Base-by-base conservation (phyloP, 208 protist species). In the Wallacemonas collosoma region DNA sequence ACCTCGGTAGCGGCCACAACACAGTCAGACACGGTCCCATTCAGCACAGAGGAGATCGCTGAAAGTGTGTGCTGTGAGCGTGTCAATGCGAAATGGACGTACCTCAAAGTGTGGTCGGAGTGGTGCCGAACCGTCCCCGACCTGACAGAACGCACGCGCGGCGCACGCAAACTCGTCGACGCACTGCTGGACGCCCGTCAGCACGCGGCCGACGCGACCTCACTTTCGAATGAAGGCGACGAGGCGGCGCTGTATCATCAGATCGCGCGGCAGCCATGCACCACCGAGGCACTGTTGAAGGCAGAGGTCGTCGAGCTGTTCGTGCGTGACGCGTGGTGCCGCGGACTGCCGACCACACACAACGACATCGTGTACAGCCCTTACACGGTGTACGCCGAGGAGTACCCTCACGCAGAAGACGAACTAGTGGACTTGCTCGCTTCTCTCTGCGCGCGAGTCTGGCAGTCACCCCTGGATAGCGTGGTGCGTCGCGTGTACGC, bases 351-450 rank as follows among this genome's bases (percentile, higher is more conserved):
- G n/a, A 43, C 38, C 11, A 83, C 68, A 1, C 81, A 80, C 63
- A 58, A 35, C 26, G 81, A 78, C 45, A 71, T 85, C 15, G 79
- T 79, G 14, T 38, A 53, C 47, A 81, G 69, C 40, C 70, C 69
- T 40, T 85, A 73, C 66, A 79, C 66, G 41, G 14, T 64, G 14
- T 41, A 82, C 15, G 74, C 82, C 48, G 81, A 82, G 17, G 79
- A 77, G 35, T 63, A 77, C 55, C 81, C 81, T 2, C 57, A 57
- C 7, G 17, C 76, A 43, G 85, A 87, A 48, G 85, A 90, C 69
- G 75, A 76, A 9, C 73, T 90, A 39, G 73, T 75, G 7, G 76
- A 73, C 36, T 38, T 76, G 58, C 69, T 87, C 15, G 65, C 47
- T 45, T 26, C 66, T 0, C 65, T 71, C 4, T 90, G 85, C 53